Evolutionary conservation across 2,329 filamentous ascomycete species (phyloP).

Genomic region (Elsinoe batatas): DNA sequence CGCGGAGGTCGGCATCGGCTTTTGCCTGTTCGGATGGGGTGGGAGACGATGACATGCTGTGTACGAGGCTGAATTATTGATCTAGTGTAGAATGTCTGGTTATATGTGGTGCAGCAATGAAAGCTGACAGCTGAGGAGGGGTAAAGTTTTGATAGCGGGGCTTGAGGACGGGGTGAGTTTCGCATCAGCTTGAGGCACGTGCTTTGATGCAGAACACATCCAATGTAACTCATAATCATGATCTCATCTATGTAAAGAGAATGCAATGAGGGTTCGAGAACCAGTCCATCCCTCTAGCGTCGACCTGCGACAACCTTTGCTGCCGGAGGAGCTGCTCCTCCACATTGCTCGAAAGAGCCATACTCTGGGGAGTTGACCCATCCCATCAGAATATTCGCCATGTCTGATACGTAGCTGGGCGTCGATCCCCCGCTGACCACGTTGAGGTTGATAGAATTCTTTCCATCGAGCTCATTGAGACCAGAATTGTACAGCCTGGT

Average conservation of each 20-base stretch:
- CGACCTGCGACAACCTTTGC: constrained; percentile 1
- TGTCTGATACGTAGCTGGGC: constrained; percentile 7
- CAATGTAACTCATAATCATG: too few species aligned
- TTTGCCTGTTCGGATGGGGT: constrained; percentile 45
- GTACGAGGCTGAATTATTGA: background rate
- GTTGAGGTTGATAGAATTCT: background rate
- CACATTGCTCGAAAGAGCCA: background rate
- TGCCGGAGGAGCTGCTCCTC: background rate
- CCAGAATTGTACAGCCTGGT: constrained; percentile 7
- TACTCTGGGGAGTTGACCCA: constrained; percentile 5
- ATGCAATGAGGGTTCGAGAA: background rate
- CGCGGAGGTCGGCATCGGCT: constrained; percentile 49
- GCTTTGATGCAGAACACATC: background rate
- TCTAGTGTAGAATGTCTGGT: background rate
- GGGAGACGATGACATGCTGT: constrained; percentile 31
- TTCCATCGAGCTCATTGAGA: background rate
- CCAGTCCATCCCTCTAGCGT: background rate
- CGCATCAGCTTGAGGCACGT: background rate
- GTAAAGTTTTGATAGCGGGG: constrained; percentile 4
- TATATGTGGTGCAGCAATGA: too few species aligned
- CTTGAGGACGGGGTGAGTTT: background rate
- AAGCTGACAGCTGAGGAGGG: background rate
- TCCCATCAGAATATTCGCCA: constrained; percentile 6
- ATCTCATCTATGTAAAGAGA: background rate
- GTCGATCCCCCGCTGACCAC: background rate